A percentile compares a stretch with the other conserved stretches of the same genome.
Evolutionary conservation across 495 filamentous ascomycete genomes (phyloP).

Genomic region (Talaromyces liani): DNA sequence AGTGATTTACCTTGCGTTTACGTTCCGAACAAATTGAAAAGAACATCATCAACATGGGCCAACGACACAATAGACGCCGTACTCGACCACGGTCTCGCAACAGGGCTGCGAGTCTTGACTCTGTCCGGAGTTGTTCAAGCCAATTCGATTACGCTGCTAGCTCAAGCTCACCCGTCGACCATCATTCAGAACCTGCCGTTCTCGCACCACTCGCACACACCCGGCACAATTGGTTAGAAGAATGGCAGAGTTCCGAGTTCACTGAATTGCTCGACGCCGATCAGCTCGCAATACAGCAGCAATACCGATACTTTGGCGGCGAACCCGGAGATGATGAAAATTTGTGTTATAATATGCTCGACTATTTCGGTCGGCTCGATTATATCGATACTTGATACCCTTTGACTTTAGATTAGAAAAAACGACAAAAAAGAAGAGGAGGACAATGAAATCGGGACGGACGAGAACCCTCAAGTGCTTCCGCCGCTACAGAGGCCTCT

Average conservation of each 20-base stretch:
- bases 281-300: conserved; percentile 14
- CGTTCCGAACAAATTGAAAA: background rate
- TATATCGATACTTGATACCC: conserved; percentile 27
- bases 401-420: background rate
- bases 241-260: conserved; percentile 30
- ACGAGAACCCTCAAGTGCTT: background rate
- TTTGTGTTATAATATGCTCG: conserved; percentile 41
- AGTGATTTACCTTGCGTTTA: background rate
- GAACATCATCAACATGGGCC: conserved; percentile 26
- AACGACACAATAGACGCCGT: conserved; percentile 41
- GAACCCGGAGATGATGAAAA: conserved; percentile 39
- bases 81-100: conserved; percentile 37
- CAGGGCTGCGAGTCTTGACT: conserved; percentile 12
- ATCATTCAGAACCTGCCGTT: conserved; percentile 5
- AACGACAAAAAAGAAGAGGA: background rate
- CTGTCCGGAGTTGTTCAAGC: conserved; percentile 3
- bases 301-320: conserved; percentile 39
- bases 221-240: conserved; percentile 35
- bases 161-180: conserved; percentile 11
- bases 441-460: background rate
- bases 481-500: background rate
- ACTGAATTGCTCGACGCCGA: conserved; percentile 21
- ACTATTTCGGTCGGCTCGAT: conserved; percentile 41
- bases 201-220: conserved; percentile 26
- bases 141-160: background rate